These are phyloP conservation scores for Cylindrotheca fusiformis DNA, from an alignment of 108 stramenopile genomes.

Conservation along the genomic window DNA sequence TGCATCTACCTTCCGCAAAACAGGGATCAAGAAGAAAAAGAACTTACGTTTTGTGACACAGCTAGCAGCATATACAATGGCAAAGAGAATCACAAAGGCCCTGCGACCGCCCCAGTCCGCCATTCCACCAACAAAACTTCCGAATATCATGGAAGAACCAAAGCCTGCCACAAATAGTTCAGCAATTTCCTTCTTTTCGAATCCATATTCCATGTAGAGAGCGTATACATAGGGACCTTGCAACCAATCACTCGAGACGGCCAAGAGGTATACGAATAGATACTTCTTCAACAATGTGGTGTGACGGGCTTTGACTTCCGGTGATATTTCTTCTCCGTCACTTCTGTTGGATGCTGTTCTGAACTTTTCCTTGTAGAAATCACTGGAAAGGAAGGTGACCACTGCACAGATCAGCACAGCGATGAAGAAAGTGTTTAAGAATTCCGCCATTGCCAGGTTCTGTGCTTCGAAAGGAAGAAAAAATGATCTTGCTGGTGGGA, in stretches of 20 bases:
- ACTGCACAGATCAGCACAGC: slow-evolving; percentile 57
- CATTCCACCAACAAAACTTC: slow-evolving; percentile 60
- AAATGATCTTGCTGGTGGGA: no score
- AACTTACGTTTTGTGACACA: slow-evolving; percentile 87
- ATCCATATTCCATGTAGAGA: slow-evolving; percentile 91
- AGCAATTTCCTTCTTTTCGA: slow-evolving; percentile 86
- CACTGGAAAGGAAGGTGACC: slow-evolving; percentile 72
- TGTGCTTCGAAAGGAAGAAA: no score
- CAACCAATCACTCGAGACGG: slow-evolving; percentile 94
- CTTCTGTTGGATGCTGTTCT: slow-evolving; percentile 7
- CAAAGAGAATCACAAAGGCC: slow-evolving; percentile 85
- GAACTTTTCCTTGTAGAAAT: slow-evolving; percentile 48
- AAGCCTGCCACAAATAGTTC: slow-evolving; percentile 88
- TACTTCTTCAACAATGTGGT: slow-evolving; percentile 60
- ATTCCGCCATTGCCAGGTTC: slow-evolving; percentile 83
- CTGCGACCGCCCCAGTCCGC: slow-evolving; percentile 80
- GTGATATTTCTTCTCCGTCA: slow-evolving; percentile 12
- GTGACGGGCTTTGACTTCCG: slow-evolving; percentile 22
- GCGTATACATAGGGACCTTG: slow-evolving; percentile 99
- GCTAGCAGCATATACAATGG: slow-evolving; percentile 75
- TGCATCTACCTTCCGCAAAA: not conserved
- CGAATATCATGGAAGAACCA: slow-evolving; percentile 76
- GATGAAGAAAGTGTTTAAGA: slow-evolving; percentile 56
- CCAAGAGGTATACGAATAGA: slow-evolving; percentile 88
- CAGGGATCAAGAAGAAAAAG: not conserved